Percentiles rank a stretch among this genome's conserved stretches.
phyloP scores from a whole-genome alignment of 495 filamentous ascomycete genomes.

The Neurospora tetrasperma region DNA sequence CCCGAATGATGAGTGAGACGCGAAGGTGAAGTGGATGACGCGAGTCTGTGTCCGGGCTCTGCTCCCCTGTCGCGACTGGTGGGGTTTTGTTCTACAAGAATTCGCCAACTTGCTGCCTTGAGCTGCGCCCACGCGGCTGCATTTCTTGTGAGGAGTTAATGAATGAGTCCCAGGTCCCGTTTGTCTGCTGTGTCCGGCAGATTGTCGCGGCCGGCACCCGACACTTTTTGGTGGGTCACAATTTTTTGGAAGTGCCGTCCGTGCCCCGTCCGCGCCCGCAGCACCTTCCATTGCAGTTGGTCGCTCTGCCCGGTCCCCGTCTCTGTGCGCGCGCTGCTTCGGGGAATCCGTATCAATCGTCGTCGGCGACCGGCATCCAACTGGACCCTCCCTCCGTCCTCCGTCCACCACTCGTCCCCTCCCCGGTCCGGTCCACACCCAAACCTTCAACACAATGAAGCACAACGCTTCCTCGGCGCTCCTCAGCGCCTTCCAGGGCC shows the following conservation, averaged over 20 bases:
- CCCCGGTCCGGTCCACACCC: not conserved
- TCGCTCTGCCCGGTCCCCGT: not conserved
- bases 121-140: not conserved
- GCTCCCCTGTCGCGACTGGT: not conserved
- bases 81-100: not conserved
- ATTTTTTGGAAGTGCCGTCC: not conserved
- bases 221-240: not conserved
- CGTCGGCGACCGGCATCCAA: not conserved
- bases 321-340: not conserved
- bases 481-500: conserved; percentile 31
- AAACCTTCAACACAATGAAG: conserved; percentile 27
- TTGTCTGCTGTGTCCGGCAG: not conserved
- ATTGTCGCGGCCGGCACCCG: not conserved
- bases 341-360: not conserved
- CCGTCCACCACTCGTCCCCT: not conserved
- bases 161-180: not conserved
- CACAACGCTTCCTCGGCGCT: conserved; percentile 28
- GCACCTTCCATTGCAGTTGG: not conserved
- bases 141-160: not conserved
- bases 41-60: not conserved
- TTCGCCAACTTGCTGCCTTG: not conserved
- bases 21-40: not conserved
- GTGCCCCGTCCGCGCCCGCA: not conserved
- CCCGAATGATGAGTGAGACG: not conserved
- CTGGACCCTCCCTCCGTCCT: not conserved